A percentile compares a stretch with the other conserved stretches of the same genome.
Evolutionary conservation across 2,329 filamentous ascomycete species (phyloP).

Genomic region (Phyllosticta citribraziliensis): DNA sequence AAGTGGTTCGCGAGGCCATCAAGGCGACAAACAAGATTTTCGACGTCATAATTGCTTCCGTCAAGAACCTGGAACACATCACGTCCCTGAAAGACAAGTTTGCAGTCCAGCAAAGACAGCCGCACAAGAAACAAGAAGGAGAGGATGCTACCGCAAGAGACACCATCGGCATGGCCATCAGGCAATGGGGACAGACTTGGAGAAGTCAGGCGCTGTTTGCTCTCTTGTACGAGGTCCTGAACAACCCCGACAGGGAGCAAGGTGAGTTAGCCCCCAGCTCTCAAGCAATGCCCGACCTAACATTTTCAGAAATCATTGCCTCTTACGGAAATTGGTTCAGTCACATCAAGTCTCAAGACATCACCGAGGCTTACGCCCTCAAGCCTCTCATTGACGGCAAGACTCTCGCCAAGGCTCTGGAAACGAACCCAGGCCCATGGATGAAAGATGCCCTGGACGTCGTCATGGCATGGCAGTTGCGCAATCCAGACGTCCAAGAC

Average conservation of each 20-base stretch:
- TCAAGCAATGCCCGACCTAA: conserved; percentile 5
- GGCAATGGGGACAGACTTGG: conserved; percentile 65
- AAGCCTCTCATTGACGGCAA: conserved; percentile 60
- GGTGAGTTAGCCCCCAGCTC: conserved; percentile 27
- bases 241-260: conserved; percentile 28
- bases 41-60: conserved; percentile 55
- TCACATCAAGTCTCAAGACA: conserved; percentile 39
- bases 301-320: conserved; percentile 33
- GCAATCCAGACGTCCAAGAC: conserved; percentile 60
- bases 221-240: conserved; percentile 52
- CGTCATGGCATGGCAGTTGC: conserved; percentile 79
- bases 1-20: conserved; percentile 66
- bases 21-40: conserved; percentile 68
- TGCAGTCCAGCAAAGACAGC: conserved; percentile 38
- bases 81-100: conserved; percentile 45
- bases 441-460: conserved; percentile 69
- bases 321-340: conserved; percentile 46
- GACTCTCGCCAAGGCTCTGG: conserved; percentile 57
- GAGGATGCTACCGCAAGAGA: conserved; percentile 45
- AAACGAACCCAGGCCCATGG: conserved; percentile 68
- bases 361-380: conserved; percentile 41
- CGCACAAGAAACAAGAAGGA: conserved; percentile 35
- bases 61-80: conserved; percentile 56
- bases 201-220: conserved; percentile 59
- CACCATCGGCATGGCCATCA: conserved; percentile 62